Base-by-base conservation (phyloP, 1,284 basidiomycete species). In the Ustilago tritici region DNA sequence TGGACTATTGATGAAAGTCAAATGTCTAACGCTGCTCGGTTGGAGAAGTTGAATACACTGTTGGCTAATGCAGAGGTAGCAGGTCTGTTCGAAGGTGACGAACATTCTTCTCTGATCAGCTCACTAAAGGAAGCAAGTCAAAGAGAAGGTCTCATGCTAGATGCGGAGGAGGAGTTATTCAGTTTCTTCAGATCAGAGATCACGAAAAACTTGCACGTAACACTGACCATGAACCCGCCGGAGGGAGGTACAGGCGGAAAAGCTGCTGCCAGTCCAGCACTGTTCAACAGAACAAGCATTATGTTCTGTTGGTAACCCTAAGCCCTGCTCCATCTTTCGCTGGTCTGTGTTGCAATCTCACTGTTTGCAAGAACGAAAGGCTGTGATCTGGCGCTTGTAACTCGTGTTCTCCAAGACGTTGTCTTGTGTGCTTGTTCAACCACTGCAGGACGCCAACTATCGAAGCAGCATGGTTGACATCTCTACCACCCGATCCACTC, bases 1-100 rank as follows among this genome's bases (percentile, higher is more conserved):
- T 99, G 99, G 90, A 98, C 99, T 87, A 98, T 99, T 50, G 97
- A 99, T 87, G 97, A 99, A 87, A 97, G 95, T 1, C 99, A 99
- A 83, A 95, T 99, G 34, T 92, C 98, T 43, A 96, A 99, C 86
- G 95, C 97, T 6, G 97, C 97, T 64, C 98, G 99, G 89, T 88
- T 99, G 71, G 97, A 99, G 86, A 91, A 97, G 38, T 98, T 99
- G 95, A 99, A 99, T 87, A 99, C 80, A n/a, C 90, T 99, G 4
- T 90, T 99, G 14, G 98, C 97, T 46, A 99, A 99, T 83, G 96
- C 96, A n/a, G 97, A 99, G 87, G 96, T 99, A 17, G 97, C 97
- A 0, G 97, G 98, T 86, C 89, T 99, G 14, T 99, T 99, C 83
- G 84, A 85, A 49, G 83, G 80, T 14, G 97, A 99, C 83, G 97